Evolutionary conservation across 2,329 filamentous ascomycete genomes (phyloP), one percentile per base, ranked within the genome.

Genomic region (Elsinoe batatas): DNA sequence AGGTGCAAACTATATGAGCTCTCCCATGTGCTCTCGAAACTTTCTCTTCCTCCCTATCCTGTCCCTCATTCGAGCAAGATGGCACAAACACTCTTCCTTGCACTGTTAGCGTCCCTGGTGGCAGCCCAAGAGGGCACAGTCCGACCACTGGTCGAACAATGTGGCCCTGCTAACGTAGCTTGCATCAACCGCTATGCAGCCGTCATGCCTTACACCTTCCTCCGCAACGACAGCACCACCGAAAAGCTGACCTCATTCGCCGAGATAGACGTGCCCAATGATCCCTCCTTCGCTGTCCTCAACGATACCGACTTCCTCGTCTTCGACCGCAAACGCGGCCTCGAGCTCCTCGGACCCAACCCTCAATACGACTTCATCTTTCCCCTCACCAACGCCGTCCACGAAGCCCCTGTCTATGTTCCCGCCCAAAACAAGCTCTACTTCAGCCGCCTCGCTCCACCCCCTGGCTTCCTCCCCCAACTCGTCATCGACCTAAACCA

Each of bases 371-470:
- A 72, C 20, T 69, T 62, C 53, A 62, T 73, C 53, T 73, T 74
- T 58, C 58, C 64, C n/a, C 64, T 72, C 13, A 64, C 62, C n/a
- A 55, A 62, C 5, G 67, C 68, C 3, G 68, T 73, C 7, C 72
- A 74, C 57, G 72, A 74, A 64, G 72, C 70, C 5, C 72, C 72
- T 1, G 70, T 73, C 8, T 74, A 71, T 46, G 68, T 72, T 2
- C 66, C 69, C 5, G 62, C 63, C 18, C 67, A 69, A 47, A 73
- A 74, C 59, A 69, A 71, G 56, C 62, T 74, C 18, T 72, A 69
- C 61, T 57, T 73, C 35, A 69, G 67, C 37, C 69, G 71, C 50
- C 61, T 69, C n/a, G 62, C 66, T 6, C 66, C 69, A 32, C 68
- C 69, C 17, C 56, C 68, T 33, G 70, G 70, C 17, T 64, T 64